phyloP scores from a whole-genome alignment of 2,329 filamentous ascomycete genomes.

The Ophiostoma himal-ulmi region DNA sequence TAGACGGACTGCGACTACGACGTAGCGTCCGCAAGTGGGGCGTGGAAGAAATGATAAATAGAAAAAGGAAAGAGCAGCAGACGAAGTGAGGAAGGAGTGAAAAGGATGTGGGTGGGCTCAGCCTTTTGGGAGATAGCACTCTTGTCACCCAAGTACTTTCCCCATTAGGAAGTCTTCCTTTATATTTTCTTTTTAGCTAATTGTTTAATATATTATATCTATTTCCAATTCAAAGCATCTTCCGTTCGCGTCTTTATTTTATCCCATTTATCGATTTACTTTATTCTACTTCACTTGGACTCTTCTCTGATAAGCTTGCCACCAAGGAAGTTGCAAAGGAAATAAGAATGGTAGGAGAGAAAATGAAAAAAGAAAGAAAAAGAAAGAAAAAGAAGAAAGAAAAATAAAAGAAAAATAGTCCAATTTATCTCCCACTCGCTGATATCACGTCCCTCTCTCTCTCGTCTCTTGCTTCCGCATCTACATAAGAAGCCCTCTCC shows the following conservation, averaged over 20 bases:
- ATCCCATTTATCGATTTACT: not conserved
- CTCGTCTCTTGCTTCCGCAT: not conserved
- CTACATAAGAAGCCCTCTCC: constrained; percentile 14
- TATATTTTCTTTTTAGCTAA: not conserved
- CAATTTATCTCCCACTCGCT: not conserved
- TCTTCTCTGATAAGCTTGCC: constrained; percentile 10
- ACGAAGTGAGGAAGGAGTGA: not conserved
- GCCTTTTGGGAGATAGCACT: constrained; percentile 1
- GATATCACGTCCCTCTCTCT: not conserved
- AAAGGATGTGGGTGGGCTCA: constrained; percentile 9
- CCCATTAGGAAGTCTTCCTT: constrained; percentile 5
- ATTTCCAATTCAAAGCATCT: not conserved
- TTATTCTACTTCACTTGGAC: not conserved
- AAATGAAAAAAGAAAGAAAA: not conserved
- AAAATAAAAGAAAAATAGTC: not conserved
- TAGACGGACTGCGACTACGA: not conserved
- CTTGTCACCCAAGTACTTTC: not conserved
- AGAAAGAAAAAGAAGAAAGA: not conserved
- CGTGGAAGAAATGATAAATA: not conserved
- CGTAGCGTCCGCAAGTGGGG: constrained; percentile 10
- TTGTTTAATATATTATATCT: not conserved
- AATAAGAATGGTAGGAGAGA: not conserved
- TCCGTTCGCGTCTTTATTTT: not conserved
- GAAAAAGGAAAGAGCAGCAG: constrained; percentile 5
- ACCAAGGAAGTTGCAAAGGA: constrained; percentile 11